Conservation (phyloP, 1,284 basidiomycete genomes). For the Cystobasidium pallidum region DNA sequence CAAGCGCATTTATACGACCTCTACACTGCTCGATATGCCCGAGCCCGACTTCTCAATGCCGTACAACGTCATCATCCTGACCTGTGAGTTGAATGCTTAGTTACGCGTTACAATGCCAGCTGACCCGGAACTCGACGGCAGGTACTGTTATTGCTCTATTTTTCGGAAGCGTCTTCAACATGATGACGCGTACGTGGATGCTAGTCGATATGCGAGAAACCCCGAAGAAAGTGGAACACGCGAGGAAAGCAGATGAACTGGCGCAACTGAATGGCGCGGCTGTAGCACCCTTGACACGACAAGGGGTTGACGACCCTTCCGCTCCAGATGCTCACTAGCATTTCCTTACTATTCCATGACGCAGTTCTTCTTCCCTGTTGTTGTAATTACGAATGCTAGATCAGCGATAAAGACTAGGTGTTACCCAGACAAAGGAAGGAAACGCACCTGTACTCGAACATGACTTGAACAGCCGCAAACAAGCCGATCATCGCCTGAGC, state of each 20-base stretch:
- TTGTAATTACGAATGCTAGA: slow-evolving; percentile 8
- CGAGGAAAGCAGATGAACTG: not conserved
- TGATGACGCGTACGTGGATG: slow-evolving; percentile 77
- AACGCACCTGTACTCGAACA: slow-evolving; percentile 82
- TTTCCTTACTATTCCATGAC: slow-evolving; percentile 66
- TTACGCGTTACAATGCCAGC: too few species aligned
- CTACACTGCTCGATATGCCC: slow-evolving; percentile 83
- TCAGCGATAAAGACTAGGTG: slow-evolving; percentile 9
- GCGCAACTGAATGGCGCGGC: not conserved
- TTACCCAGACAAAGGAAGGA: not conserved
- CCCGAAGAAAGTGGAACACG: slow-evolving; percentile 14
- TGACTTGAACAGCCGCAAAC: slow-evolving; percentile 83
- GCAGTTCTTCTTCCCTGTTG: slow-evolving; percentile 62
- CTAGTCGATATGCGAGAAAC: slow-evolving; percentile 56
- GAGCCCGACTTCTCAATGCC: slow-evolving; percentile 99
- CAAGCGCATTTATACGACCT: slow-evolving; percentile 72
- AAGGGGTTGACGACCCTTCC: not conserved
- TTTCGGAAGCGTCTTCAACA: slow-evolving; percentile 89
- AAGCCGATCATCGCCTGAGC: slow-evolving; percentile 67
- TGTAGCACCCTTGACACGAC: not conserved
- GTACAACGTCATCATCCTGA: slow-evolving; percentile 98
- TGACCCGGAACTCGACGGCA: not conserved
- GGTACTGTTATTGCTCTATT: slow-evolving; percentile 75
- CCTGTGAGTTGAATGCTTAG: slow-evolving; percentile 58
- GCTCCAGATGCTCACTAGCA: slow-evolving; percentile 59